A percentile compares a stretch with the other conserved stretches of the same genome.
Evolutionary conservation across 140 eudicot genomes (phyloP).

Genomic region (Oenanthe javanica): DNA sequence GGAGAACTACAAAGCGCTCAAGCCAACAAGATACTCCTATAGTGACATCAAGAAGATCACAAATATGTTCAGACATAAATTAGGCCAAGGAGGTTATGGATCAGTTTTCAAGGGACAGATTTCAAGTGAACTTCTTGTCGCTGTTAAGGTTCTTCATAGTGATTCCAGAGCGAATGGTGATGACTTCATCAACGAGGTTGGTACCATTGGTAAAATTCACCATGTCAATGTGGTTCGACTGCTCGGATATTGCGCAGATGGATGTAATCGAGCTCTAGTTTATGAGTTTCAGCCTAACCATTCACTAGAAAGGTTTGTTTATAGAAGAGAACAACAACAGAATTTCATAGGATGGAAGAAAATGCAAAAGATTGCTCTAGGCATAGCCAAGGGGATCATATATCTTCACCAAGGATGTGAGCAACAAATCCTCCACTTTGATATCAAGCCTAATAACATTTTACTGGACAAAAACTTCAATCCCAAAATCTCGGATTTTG

Average conservation of each 20-base stretch:
- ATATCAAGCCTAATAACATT: not conserved
- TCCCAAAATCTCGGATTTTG: not conserved
- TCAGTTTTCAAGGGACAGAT: conserved; percentile 19
- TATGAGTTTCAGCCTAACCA: not conserved
- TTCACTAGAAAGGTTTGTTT: not conserved
- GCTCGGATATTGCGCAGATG: not conserved
- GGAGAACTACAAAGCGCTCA: conserved; percentile 1
- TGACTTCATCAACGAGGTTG: conserved; percentile 5
- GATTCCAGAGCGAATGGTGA: not conserved
- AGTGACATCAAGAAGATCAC: conserved; percentile 23
- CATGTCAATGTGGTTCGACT: not conserved
- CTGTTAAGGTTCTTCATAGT: not conserved
- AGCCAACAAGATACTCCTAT: conserved; percentile 6
- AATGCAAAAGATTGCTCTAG: not conserved
- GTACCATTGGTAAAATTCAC: not conserved
- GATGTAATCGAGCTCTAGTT: not conserved
- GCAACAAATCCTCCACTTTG: not conserved
- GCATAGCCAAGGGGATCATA: not conserved
- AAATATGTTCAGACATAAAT: conserved; percentile 5
- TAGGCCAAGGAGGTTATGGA: conserved; percentile 34
- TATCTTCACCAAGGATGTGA: not conserved
- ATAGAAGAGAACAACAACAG: not conserved
- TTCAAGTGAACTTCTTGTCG: conserved; percentile 2
- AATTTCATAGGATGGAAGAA: not conserved
- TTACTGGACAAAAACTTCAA: not conserved